phyloP scores from a whole-genome alignment of 148 eudicot species.

The Simmondsia chinensis region DNA sequence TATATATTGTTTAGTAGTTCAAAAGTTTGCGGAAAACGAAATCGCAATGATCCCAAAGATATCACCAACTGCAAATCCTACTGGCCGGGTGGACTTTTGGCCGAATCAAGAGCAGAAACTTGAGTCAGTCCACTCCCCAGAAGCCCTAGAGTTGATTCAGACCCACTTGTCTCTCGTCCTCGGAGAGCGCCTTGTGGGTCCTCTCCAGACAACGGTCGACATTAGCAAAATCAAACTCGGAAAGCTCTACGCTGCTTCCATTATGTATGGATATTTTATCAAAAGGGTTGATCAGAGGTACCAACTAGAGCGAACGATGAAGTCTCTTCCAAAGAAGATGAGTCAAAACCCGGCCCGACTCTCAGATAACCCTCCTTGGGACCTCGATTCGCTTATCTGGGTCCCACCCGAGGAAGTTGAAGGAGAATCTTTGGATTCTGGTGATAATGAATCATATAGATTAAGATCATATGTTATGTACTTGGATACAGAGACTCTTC shows the following conservation, averaged over 20 bases:
- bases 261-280: constrained; percentile 92
- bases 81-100: constrained; percentile 84
- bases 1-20: constrained; percentile 73
- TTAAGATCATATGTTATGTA: constrained; percentile 87
- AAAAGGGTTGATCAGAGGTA: constrained; percentile 83
- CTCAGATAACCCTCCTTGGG: constrained; percentile 58
- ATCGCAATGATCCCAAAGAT: constrained; percentile 76
- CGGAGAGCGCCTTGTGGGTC: constrained; percentile 66
- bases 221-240: constrained; percentile 93
- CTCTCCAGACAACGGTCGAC: constrained; percentile 42
- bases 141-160: constrained; percentile 88
- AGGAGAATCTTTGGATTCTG: constrained; percentile 17
- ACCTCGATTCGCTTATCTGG: constrained; percentile 49
- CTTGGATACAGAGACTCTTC: constrained; percentile 86
- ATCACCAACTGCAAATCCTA: constrained; percentile 36
- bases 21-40: constrained; percentile 52
- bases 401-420: constrained; percentile 48
- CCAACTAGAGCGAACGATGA: constrained; percentile 88
- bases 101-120: constrained; percentile 86
- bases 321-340: constrained; percentile 70
- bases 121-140: constrained; percentile 70
- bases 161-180: constrained; percentile 74
- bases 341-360: constrained; percentile 19
- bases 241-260: constrained; percentile 91
- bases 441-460: constrained; percentile 36